A percentile compares a stretch with the other conserved stretches of the same genome.
These are phyloP conservation scores for Ophiobolus disseminans DNA, from an alignment of 2,329 filamentous ascomycete genomes.

Conservation along the genomic window DNA sequence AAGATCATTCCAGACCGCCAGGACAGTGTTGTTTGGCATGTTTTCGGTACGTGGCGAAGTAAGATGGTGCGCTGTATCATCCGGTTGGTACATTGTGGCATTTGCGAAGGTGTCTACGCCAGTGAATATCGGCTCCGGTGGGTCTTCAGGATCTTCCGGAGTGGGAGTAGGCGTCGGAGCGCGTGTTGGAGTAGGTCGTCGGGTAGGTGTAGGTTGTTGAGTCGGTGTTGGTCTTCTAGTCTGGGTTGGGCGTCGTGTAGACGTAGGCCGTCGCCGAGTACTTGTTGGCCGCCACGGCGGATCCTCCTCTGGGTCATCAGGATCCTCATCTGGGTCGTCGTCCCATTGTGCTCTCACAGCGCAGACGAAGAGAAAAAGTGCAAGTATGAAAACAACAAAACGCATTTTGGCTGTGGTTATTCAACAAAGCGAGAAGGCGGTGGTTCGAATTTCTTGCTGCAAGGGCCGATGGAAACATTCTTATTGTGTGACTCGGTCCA, in stretches of 20 bases:
- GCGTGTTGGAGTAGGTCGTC: conserved; percentile 2
- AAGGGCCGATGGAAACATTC: background rate
- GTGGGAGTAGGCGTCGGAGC: conserved; percentile 1
- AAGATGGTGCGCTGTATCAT: conserved; percentile 8
- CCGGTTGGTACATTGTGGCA: conserved; percentile 29
- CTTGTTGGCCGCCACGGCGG: conserved; percentile 4
- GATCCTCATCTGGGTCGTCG: conserved; percentile 7
- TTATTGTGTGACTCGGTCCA: background rate
- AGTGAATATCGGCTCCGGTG: conserved; percentile 16
- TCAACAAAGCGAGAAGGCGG: too few relatives aligned
- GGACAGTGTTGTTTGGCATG: conserved; percentile 25
- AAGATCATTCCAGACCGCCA: conserved; percentile 25
- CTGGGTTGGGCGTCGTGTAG: conserved; percentile 1
- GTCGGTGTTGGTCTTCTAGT: background rate
- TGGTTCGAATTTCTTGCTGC: background rate
- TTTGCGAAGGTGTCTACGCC: conserved; percentile 29
- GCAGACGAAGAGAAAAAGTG: conserved; percentile 6
- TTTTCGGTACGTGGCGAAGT: conserved; percentile 24
- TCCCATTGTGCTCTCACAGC: conserved; percentile 12
- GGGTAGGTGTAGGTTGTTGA: background rate
- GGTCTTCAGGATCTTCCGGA: conserved; percentile 6
- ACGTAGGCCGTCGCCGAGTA: conserved; percentile 2
- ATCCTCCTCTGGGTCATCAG: conserved; percentile 5
- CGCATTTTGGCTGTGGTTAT: background rate
- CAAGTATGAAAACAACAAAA: conserved; percentile 7